These are phyloP conservation scores for Leishmania arabica DNA, from an alignment of 208 protist genomes.

Conservation along the genomic window DNA sequence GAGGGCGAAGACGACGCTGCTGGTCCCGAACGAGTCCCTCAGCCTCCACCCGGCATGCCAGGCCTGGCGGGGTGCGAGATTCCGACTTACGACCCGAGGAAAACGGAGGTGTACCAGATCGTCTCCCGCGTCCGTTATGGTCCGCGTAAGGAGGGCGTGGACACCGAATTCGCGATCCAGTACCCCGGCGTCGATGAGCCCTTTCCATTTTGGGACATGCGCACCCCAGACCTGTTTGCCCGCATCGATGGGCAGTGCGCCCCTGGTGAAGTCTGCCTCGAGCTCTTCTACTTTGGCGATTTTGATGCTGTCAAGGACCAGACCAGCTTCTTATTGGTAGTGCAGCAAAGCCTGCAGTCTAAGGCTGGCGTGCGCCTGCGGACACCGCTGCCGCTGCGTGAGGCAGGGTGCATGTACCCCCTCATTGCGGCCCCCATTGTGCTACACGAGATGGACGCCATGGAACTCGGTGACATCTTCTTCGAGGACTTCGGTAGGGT, in stretches of 20 bases:
- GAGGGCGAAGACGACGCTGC: not conserved
- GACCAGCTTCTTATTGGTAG: slow-evolving; percentile 42
- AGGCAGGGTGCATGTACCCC: slow-evolving; percentile 86
- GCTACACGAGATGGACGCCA: slow-evolving; percentile 69
- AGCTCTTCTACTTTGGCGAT: slow-evolving; percentile 86
- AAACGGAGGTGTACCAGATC: slow-evolving; percentile 60
- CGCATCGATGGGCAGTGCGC: slow-evolving; percentile 33
- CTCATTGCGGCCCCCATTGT: slow-evolving; percentile 66
- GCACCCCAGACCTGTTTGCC: slow-evolving; percentile 41
- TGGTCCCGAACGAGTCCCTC: slow-evolving; percentile 2
- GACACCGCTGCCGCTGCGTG: slow-evolving; percentile 58
- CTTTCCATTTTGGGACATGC: slow-evolving; percentile 79
- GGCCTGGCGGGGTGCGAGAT: slow-evolving; percentile 25
- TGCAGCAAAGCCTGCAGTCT: slow-evolving; percentile 44
- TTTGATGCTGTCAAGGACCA: slow-evolving; percentile 55
- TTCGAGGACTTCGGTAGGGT: slow-evolving; percentile 81
- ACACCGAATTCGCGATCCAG: slow-evolving; percentile 48
- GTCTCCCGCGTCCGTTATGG: slow-evolving; percentile 53
- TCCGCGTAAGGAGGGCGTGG: slow-evolving; percentile 56
- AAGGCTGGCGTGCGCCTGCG: slow-evolving; percentile 52
- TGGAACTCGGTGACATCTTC: slow-evolving; percentile 60
- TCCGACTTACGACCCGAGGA: slow-evolving; percentile 42
- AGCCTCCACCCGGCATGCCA: slow-evolving; percentile 44
- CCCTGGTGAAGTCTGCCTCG: slow-evolving; percentile 66
- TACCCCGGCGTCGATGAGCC: slow-evolving; percentile 59